These are phyloP conservation scores for Fallopia convolvulus DNA, from an alignment of 148 eudicot species.

Conservation along the genomic window DNA sequence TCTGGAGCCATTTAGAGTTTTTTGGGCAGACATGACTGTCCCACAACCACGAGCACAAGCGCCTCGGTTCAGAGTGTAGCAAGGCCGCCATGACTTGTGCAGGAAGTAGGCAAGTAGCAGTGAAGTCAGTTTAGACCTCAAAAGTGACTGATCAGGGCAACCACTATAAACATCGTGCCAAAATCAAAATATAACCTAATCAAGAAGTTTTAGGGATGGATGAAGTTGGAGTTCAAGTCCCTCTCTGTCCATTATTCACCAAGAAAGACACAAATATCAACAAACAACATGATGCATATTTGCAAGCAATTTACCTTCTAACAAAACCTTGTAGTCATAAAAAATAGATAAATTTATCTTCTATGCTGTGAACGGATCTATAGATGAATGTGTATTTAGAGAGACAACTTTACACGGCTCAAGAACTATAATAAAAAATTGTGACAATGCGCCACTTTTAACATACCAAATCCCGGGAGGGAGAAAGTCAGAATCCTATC, in stretches of 20 bases:
- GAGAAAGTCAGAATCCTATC: neutral
- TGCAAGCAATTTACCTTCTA: neutral
- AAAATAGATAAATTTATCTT: neutral
- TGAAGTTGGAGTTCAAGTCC: neutral
- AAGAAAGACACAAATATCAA: neutral
- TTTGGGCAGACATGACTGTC: conserved; percentile 65
- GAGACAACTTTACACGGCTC: neutral
- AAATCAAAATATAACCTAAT: neutral
- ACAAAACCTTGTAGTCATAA: neutral
- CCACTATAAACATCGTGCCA: conserved; percentile 15
- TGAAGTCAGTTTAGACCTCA: too few species aligned
- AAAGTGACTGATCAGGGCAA: too few species aligned
- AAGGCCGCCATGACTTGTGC: conserved; percentile 44
- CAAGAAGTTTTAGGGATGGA: neutral
- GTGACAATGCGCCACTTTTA: neutral
- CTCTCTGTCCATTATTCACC: neutral
- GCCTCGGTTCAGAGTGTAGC: conserved; percentile 46
- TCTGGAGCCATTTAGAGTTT: conserved; percentile 67
- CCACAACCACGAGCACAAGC: conserved; percentile 74
- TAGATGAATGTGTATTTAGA: neutral
- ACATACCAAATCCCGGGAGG: neutral
- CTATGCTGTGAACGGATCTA: neutral
- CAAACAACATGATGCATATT: neutral
- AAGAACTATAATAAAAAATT: neutral
- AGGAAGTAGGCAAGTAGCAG: conserved; percentile 20